Evolutionary conservation across 2,329 filamentous ascomycete species (phyloP), one percentile per base, ranked within the genome.

Genomic region (Xylariaceae sp.): DNA sequence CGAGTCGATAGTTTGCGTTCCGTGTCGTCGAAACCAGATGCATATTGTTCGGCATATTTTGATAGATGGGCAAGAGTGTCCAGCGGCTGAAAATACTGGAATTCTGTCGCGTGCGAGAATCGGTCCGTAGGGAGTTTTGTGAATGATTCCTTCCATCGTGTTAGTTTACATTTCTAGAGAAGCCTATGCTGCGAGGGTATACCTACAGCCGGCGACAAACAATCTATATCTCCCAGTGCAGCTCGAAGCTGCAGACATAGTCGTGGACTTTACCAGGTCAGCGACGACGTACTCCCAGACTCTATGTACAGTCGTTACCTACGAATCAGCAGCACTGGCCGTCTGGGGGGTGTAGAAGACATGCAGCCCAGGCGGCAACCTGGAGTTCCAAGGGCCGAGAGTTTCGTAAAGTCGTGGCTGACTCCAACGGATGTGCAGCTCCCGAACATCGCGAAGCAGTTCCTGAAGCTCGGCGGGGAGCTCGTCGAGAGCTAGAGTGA

Each of bases 381-480:
- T 81, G 50, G 90, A 90, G 43, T 81, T 75, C 64, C 94, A 86
- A 1, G 91, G 91, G 40, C 85, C 78, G 44, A 86, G 74, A 1
- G 80, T 74, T 40, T 80, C 73, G 67, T 85, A 86, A 1, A 77
- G 65, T 5, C 67, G 64, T 2, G 82, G 73, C 11, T 84, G 81
- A n/a, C 81, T 79, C 89, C 91, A 96, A 68, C 87, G 83, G 55
- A 96, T 74, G 70, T 92, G 87, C 42, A 96, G 73, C 69, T 90
- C 85, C 64, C 86, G 81, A 60, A 81, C 83, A 64, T 81, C 76
- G 51, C 79, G 76, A 30, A 96, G 74, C 11, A 87, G 71, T 30
- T 77, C 71, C 56, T 77, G 79, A 12, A 94, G 70, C 70, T 89
- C 84, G 12, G 72, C 66, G 3, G 90, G 87, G 41, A 96, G 78